These are phyloP conservation scores for Ascochyta clinopodiicola DNA, from an alignment of 2,329 filamentous ascomycete genomes.

Conservation along the genomic window DNA sequence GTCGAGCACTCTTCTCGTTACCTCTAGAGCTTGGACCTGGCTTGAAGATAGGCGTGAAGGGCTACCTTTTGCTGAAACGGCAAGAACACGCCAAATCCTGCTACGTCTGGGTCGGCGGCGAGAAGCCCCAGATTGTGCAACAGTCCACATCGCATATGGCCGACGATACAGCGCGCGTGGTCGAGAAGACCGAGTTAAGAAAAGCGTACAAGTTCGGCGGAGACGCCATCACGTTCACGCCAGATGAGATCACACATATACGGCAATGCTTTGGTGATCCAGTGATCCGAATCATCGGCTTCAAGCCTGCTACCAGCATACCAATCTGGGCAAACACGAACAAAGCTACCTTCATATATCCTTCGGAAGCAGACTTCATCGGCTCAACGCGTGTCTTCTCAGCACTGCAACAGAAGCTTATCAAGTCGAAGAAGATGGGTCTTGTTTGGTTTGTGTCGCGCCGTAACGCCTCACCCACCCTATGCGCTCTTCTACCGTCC, in stretches of 20 bases:
- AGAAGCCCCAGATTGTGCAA: conserved; percentile 79
- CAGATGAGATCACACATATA: conserved; percentile 80
- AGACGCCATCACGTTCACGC: conserved; percentile 83
- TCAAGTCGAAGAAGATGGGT: conserved; percentile 79
- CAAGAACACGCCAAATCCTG: conserved; percentile 82
- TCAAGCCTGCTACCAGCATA: conserved; percentile 79
- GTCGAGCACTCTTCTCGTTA: conserved; percentile 85
- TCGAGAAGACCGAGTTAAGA: conserved; percentile 81
- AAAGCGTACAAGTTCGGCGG: conserved; percentile 97
- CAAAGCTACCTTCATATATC: conserved; percentile 91
- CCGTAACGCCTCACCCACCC: conserved; percentile 76
- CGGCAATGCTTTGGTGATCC: conserved; percentile 78
- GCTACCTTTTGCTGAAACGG: conserved; percentile 86
- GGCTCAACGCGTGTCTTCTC: conserved; percentile 94
- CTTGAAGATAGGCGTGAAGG: conserved; percentile 87
- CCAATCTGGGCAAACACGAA: conserved; percentile 85
- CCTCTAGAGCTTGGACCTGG: conserved; percentile 85
- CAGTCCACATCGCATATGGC: conserved; percentile 77
- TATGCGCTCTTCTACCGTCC: conserved; percentile 84
- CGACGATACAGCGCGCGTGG: conserved; percentile 75
- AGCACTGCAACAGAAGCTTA: conserved; percentile 85
- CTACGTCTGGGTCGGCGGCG: conserved; percentile 88
- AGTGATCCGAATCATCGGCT: conserved; percentile 87
- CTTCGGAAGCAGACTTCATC: conserved; percentile 86
- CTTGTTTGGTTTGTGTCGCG: conserved; percentile 90